Evolutionary conservation across 2,329 filamentous ascomycete genomes (phyloP).

Genomic region (Plectosphaerella sp.): DNA sequence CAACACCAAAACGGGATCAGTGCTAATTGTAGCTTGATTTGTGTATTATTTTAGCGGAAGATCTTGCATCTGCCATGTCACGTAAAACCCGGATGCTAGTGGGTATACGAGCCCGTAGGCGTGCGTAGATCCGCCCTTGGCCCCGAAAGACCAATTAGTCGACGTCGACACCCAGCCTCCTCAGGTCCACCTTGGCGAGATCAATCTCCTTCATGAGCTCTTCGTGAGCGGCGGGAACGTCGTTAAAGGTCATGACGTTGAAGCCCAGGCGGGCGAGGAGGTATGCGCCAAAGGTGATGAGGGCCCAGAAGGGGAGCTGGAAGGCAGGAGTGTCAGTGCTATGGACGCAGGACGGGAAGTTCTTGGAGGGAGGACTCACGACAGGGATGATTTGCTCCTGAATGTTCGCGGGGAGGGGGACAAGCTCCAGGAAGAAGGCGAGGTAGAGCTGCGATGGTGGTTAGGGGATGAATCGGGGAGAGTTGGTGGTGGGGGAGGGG

Average conservation of each 20-base stretch:
- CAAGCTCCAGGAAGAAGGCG: slow-evolving; percentile 74
- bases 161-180: slow-evolving; percentile 70
- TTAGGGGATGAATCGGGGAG: background rate
- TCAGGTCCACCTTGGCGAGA: slow-evolving; percentile 68
- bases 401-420: slow-evolving; percentile 72
- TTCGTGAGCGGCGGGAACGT: slow-evolving; percentile 84
- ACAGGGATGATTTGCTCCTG: slow-evolving; percentile 86
- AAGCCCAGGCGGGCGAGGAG: slow-evolving; percentile 88
- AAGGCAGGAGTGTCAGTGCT: slow-evolving; percentile 2
- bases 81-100: too few relatives aligned
- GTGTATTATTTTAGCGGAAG: too few relatives aligned
- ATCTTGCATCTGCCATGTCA: too few relatives aligned
- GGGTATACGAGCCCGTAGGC: too few relatives aligned
- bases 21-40: too few relatives aligned
- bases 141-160: slow-evolving; percentile 44
- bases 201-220: slow-evolving; percentile 86
- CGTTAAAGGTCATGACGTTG: slow-evolving; percentile 94
- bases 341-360: background rate
- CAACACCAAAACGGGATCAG: too few relatives aligned
- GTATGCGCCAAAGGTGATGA: slow-evolving; percentile 88
- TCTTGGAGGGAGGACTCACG: slow-evolving; percentile 49
- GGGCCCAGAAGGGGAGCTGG: slow-evolving; percentile 87
- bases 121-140: too few relatives aligned
- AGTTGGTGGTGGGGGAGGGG: slow-evolving; percentile 2
- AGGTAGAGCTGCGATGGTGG: slow-evolving; percentile 68